Conservation (phyloP, 345 rosid genomes). For the Salix viminalis region DNA sequence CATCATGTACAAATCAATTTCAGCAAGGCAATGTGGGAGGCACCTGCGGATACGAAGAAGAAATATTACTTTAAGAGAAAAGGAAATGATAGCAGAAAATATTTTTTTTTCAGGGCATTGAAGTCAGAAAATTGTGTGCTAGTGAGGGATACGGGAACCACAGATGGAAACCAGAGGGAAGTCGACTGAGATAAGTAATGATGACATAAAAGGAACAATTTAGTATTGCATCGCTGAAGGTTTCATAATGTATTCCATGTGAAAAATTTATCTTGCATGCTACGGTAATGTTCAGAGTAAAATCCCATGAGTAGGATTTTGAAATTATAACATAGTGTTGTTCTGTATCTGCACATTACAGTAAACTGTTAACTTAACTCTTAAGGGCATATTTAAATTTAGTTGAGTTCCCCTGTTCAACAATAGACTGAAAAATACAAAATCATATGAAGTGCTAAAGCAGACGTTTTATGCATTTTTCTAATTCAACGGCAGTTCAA, state of each 20-base stretch:
- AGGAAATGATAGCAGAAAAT: background rate
- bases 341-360: background rate
- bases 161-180: too few species aligned
- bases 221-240: too few species aligned
- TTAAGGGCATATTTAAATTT: too few species aligned
- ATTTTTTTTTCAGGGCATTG: background rate
- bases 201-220: background rate
- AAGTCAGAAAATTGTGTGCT: too few species aligned
- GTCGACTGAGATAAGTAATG: background rate
- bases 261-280: too few species aligned
- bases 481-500: background rate
- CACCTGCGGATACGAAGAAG: background rate
- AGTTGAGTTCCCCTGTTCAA: too few species aligned
- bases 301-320: too few species aligned
- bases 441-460: background rate
- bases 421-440: too few species aligned
- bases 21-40: conserved; percentile 2
- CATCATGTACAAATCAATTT: background rate
- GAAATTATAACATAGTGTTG: background rate
- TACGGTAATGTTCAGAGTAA: too few species aligned
- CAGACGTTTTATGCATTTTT: background rate
- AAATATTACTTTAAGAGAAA: background rate
- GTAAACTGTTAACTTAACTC: too few species aligned
- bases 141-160: too few species aligned
- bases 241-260: too few species aligned